Evolutionary conservation across 495 filamentous ascomycete genomes (phyloP), one percentile per base, ranked within the genome.

Genomic region (Sphaerosporella brunnea): DNA sequence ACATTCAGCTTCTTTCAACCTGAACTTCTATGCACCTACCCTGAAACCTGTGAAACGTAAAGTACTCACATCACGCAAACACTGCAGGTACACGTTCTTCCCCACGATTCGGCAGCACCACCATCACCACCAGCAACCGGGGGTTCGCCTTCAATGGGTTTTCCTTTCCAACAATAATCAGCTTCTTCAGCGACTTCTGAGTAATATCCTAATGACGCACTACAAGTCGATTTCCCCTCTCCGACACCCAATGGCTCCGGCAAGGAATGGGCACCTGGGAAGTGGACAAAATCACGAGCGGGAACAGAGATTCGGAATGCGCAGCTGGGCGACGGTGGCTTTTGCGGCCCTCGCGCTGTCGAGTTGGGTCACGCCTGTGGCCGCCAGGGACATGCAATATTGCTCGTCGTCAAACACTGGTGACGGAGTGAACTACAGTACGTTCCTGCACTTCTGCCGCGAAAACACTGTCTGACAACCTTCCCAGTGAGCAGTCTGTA

Each of bases 401-500:
- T 59, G 56, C 35, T 59, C 56, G 15, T 32, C 19, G 37, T 15
- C 34, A 10, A 59, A 59, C 47, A 59, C 56, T 36, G 49, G 48
- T 13, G 23, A 16, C 18, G 36, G n/a, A n/a, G n/a, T n/a, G n/a
- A n/a, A 24, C 8, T 47, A 25, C 34, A 8, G 45, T 30, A 45
- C 55, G 50, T 48, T 34, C 50, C 32, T 32, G 24, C 15, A 16
- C 43, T 20, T 43, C 25, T 37, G 23, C 7, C 13, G 11, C 20
- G 30, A 11, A 9, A 41, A 11, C 26, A 15, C n/a, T 37, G 10
- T 15, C 54, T 35, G 19, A 30, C 23, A 1, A 19, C 47, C 16
- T 47, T 32, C 47, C 41, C 18, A 59, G 56, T 49, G 42, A 44
- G 35, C 9, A 64, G 65, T 55, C 70, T 62, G 20, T 84, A 63